Evolutionary conservation across 192 early-diverging fungal genomes (phyloP), one percentile per base, ranked within the genome.

Genomic region (Anaeromyces robustus): DNA sequence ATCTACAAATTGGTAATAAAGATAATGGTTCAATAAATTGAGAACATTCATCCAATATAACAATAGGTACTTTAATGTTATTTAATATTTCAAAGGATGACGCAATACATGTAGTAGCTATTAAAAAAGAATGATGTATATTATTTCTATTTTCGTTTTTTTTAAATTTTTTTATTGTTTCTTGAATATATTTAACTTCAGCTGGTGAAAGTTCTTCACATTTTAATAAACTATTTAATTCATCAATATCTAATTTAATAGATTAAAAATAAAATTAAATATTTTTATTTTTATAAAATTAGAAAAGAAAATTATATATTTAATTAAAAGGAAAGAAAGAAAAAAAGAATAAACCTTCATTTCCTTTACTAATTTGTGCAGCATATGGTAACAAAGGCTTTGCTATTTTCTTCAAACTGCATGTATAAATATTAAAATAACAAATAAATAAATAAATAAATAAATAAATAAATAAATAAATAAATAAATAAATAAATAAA

Each of bases 21-120:
- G 93, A 92, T 88, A 97, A 89, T 0, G 96, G 94, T 82, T 98
- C 96, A 34, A 93, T 90, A 78, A 97, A 89, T 84, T 97, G 94
- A 52, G 43, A 52, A 22, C 43, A 52, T 83, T 97, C 96, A 82
- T 98, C 96, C 19, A 98, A 85, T 22, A 98, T 90, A 9, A 95
- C 87, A 12, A 97, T 84, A 1, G 93, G 90, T 80, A 91, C 90
- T 4, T 83, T 41, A 14, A 84, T 82, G 4, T 86, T 82, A 37
- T 90, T 88, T 30, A 97, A 82, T 4, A 90, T 84, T 30, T 95
- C 94, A 80, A 94, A 93, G 0, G 87, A 86, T 3, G 95, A 92
- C 0, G 96, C 93, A 28, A 92, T 84, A 80, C 96, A 96, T 0
- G 96, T 98, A 0, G 89, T 90, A 13, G 95, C 94, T 81, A 89